Evolutionary conservation across 73 alveolate species (phyloP), one percentile per base, ranked within the genome.

Genomic region (Paramecium pentaurelia): DNA sequence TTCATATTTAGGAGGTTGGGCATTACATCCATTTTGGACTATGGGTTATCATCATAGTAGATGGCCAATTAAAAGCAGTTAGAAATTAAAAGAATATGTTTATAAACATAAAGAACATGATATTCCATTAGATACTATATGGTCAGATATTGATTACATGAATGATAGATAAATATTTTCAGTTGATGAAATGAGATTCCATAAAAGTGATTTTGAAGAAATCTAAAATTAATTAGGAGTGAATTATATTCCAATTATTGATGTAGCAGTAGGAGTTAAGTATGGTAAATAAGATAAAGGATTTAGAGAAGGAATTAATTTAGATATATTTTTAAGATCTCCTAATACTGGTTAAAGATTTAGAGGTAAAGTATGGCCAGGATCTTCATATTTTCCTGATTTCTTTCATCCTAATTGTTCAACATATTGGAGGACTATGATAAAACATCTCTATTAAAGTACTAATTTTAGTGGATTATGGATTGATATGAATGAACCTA

Each of bases 401-500:
- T 92, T 95, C 71, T 94, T 95, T 59, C 93, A 60, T n/a, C 93
- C 95, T 77, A 95, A 92, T 77, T 95, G 97, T 10, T 64, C 94
- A 86, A 87, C 92, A 22, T 96, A 94, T 93, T 97, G 96, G 98
- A 93, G 95, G 25, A 60, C 30, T 73, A 92, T 93, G 95, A 96
- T 92, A 16, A 93, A 92, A 49, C 95, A 71, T 58, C 95, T 96
- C 70, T 88, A 95, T 77, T 93, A 93, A 28, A 59, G 86, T 28
- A 87, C 96, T 6, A 88, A 90, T 28, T 97, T 93, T 91, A 97
- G 95, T 94, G 98, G 98, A 34, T 92, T 97, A 36, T 96, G 98
- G 98, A 83, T 95, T 44, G 97, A 96, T 92, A 95, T 95, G 97
- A 97, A 97, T 94, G 98, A 97, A 71, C 95, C 95, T 7, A 84